Evolutionary conservation across 2,329 filamentous ascomycete species (phyloP), one percentile per base, ranked within the genome.

Genomic region (Aspergillus sojae): DNA sequence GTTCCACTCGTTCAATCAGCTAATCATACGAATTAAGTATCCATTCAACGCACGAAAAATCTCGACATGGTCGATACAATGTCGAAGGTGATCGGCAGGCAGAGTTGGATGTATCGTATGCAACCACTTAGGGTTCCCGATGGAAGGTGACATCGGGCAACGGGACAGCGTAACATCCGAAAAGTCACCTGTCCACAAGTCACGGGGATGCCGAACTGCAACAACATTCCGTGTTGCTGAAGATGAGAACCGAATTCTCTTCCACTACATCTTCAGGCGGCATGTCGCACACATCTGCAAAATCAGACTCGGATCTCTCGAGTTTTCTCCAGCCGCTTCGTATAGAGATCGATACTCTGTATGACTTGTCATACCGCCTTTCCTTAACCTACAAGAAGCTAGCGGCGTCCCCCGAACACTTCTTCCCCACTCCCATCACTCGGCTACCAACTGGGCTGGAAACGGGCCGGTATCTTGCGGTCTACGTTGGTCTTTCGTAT

Each of bases 401-500:
- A 34, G 79, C 78, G 9, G 70, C 76, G 10, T 68, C 66, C 4
- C 79, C 79, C 5, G 76, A 80, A 46, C 77, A 80, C 58, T 81
- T 81, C 64, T 75, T 80, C 62, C 79, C 79, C 30, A 80, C 77
- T 0, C 75, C 79, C 2, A 75, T 80, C 54, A 81, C 78, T 7
- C 69, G 74, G 53, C 65, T 81, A 14, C 79, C 79, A 14, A 82
- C 81, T 1, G 83, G 83, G 5, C 76, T 77, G 62, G 83, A 85
- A 70, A 82, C 76, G n/a, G 83, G 83, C 19, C 80, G 77, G 45
- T 85, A 84, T 67, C 70, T 85, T n/a, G 81, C 81, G 28, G 83
- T 85, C 43, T 83, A 85, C 70, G 79, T 85, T 45, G 83, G 83
- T 32, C 77, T 83, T 16, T 82, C 80, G 16, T 85, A 85, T 67